Percentiles rank a stretch among this genome's conserved stretches.
Conservation (phyloP, 2,329 filamentous ascomycete species). For the Scytalidium sp. region DNA sequence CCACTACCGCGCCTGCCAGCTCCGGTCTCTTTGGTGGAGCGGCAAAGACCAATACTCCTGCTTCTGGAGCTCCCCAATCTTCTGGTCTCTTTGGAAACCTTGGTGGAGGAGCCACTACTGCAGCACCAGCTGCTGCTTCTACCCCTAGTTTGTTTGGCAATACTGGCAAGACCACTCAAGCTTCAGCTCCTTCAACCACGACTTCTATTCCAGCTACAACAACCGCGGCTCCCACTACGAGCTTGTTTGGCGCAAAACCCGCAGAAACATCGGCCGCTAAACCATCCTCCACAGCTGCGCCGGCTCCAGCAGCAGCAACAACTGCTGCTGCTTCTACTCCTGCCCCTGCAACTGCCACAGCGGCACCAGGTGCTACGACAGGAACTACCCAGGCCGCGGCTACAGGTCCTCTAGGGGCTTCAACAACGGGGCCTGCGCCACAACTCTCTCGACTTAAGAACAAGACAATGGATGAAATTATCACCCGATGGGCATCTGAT, state of each 20-base stretch:
- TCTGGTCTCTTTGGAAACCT: slow-evolving; percentile 27
- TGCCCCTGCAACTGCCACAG: slow-evolving; percentile 16
- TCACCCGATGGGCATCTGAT: slow-evolving; percentile 94
- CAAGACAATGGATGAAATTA: slow-evolving; percentile 99
- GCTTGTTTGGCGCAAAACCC: slow-evolving; percentile 29
- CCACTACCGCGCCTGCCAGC: slow-evolving; percentile 10
- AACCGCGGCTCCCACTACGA: slow-evolving; percentile 16
- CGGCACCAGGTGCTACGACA: slow-evolving; percentile 15
- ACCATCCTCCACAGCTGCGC: slow-evolving; percentile 16
- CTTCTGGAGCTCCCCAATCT: not conserved
- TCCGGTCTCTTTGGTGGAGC: slow-evolving; percentile 9
- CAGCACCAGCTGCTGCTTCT: slow-evolving; percentile 14
- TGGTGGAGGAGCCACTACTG: slow-evolving; percentile 12
- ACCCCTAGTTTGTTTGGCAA: slow-evolving; percentile 8
- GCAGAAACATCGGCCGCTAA: slow-evolving; percentile 13
- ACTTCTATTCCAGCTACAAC: slow-evolving; percentile 12
- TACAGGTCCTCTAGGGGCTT: slow-evolving; percentile 53
- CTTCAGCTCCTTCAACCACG: slow-evolving; percentile 17
- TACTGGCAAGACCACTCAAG: slow-evolving; percentile 5
- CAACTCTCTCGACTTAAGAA: slow-evolving; percentile 91
- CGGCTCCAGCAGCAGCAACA: slow-evolving; percentile 16
- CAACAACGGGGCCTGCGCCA: slow-evolving; percentile 77
- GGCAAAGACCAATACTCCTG: not conserved
- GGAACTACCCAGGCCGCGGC: slow-evolving; percentile 10
- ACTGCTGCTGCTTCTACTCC: slow-evolving; percentile 24